These are phyloP conservation scores for Rhizophora apiculata DNA, from an alignment of 345 rosid genomes.

Conservation along the genomic window DNA sequence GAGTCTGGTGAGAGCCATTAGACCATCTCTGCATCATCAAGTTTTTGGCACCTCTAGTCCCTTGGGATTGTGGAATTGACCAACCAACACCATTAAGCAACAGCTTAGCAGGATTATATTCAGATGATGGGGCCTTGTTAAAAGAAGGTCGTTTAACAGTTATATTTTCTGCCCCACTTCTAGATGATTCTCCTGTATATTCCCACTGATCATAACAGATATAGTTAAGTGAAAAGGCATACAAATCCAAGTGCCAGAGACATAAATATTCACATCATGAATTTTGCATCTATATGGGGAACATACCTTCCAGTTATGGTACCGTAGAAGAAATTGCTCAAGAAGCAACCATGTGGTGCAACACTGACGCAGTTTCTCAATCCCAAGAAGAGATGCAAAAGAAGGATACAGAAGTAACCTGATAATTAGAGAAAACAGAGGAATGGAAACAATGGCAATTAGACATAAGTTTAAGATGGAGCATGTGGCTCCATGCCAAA, in stretches of 20 bases:
- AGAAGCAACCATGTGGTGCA: slow-evolving; percentile 97
- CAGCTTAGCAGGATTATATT: slow-evolving; percentile 67
- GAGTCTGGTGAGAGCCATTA: slow-evolving; percentile 27
- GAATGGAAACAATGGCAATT: slow-evolving; percentile 17
- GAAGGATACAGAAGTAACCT: slow-evolving; percentile 93
- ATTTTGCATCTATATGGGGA: slow-evolving; percentile 16
- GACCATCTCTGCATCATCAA: slow-evolving; percentile 50
- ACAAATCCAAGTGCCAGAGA: slow-evolving; percentile 7
- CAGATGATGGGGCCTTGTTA: slow-evolving; percentile 46
- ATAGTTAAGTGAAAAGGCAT: slow-evolving; percentile 23
- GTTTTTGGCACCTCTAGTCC: slow-evolving; percentile 51
- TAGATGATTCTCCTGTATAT: slow-evolving; percentile 66
- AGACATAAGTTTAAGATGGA: neutral
- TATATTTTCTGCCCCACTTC: slow-evolving; percentile 46
- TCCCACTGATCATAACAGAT: slow-evolving; percentile 76
- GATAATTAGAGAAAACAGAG: slow-evolving; percentile 18
- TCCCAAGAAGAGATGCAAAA: slow-evolving; percentile 85
- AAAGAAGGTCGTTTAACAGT: slow-evolving; percentile 39
- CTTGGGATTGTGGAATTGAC: slow-evolving; percentile 75
- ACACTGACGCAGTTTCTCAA: slow-evolving; percentile 85
- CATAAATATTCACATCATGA: slow-evolving; percentile 12
- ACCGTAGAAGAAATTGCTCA: slow-evolving; percentile 80
- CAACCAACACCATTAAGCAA: slow-evolving; percentile 81
- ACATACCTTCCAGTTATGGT: slow-evolving; percentile 85
- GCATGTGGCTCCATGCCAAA: slow-evolving; percentile 4